Conservation (phyloP, 176 grass and related monocot genomes). For the Carex myosuroides region DNA sequence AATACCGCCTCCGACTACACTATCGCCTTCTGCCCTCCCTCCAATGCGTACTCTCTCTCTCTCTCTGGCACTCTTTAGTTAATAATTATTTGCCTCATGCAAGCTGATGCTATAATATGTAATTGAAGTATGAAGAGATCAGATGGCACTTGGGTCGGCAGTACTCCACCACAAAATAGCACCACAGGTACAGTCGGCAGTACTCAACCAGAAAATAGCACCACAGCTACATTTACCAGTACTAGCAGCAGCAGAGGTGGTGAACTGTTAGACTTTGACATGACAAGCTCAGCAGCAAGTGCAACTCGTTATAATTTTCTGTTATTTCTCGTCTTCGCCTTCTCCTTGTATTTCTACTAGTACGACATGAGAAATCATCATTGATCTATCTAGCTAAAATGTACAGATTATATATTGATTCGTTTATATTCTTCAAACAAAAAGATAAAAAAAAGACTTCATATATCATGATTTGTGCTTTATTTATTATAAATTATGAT, state of each 20-base stretch:
- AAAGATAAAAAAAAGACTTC: neutral
- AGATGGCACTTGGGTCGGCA: neutral
- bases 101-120: neutral
- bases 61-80: neutral
- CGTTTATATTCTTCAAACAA: neutral
- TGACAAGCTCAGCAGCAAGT: neutral
- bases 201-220: neutral
- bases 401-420: neutral
- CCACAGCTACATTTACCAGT: no score
- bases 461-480: no score
- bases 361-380: neutral
- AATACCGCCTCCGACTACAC: conserved; percentile 46
- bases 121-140: conserved; percentile 36
- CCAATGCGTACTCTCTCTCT: conserved; percentile 28
- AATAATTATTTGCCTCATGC: neutral
- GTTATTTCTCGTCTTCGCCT: neutral
- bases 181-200: neutral
- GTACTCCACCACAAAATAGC: neutral
- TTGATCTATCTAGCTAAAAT: neutral
- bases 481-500: neutral
- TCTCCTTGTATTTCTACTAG: neutral
- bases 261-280: neutral
- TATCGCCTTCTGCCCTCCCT: conserved; percentile 72
- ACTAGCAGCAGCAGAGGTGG: no score
- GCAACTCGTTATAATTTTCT: neutral